phyloP scores from a whole-genome alignment of 2,329 filamentous ascomycete species.

The Thielaviopsis euricoi region DNA sequence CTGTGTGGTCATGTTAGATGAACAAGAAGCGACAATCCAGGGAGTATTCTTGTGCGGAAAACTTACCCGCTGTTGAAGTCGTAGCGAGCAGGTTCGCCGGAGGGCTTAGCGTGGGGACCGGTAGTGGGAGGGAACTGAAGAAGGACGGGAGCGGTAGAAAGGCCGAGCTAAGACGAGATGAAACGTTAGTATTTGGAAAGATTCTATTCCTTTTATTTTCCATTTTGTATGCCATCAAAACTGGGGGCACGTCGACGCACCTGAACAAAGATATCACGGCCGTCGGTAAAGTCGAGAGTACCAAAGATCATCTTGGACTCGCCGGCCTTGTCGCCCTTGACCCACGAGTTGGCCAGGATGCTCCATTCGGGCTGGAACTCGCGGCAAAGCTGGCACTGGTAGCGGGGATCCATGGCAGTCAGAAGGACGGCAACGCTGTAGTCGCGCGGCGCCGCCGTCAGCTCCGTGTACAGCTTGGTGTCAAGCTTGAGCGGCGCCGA shows the following conservation, averaged over 20 bases:
- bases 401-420: constrained; percentile 70
- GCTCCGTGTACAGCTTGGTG: constrained; percentile 56
- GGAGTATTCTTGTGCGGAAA: background rate
- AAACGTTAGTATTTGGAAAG: background rate
- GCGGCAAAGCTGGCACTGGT: constrained; percentile 69
- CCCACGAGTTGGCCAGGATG: constrained; percentile 71
- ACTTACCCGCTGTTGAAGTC: constrained; percentile 71
- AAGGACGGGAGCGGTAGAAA: constrained; percentile 87
- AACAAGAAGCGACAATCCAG: background rate
- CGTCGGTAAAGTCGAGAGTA: constrained; percentile 76
- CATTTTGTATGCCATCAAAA: too few relatives aligned
- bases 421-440: constrained; percentile 70
- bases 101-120: constrained; percentile 59
- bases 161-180: constrained; percentile 48
- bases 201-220: background rate
- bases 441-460: constrained; percentile 66
- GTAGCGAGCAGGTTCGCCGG: constrained; percentile 55
- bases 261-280: constrained; percentile 71
- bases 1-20: constrained; percentile 28
- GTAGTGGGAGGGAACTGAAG: constrained; percentile 67
- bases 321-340: constrained; percentile 61
- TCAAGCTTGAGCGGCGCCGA: constrained; percentile 58
- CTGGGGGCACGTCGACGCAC: constrained; percentile 30
- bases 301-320: constrained; percentile 62
- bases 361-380: constrained; percentile 95